Base-by-base conservation (phyloP, 2,329 filamentous ascomycete genomes). In the Sordariomycetes sp. region DNA sequence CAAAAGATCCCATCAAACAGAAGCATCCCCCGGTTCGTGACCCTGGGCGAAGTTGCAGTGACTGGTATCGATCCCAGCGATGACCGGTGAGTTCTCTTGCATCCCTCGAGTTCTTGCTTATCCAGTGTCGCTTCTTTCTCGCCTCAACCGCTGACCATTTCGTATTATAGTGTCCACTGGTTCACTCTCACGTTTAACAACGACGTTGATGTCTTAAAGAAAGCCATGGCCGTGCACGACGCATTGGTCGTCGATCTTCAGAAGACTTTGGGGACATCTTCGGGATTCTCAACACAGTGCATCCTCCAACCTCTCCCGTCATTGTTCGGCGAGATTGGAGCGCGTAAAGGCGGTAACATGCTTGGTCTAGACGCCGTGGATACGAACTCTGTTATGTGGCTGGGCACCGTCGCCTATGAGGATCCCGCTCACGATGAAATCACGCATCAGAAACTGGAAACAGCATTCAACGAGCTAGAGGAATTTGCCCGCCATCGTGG, bases 161-260 rank as follows among this genome's bases (percentile, higher is more conserved):
- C 11, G 6, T 15, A n/a, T n/a, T n/a, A n/a, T 12, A 36, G 34
- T 26, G 28, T 16, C 34, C 10, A 16, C 21, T 39, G 37, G 37
- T 39, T 35, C 29, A 39, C 37, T 7, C 19, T 21, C 16, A 27
- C 27, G 8, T 43, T 41, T 32, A 42, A 40, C 14, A 40, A 42
- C 26, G 45, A 46, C 21, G 23, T 12, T 3, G 34, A 35, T n/a
- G 35, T 45, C 9, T 21, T 40, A 7, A 24, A 21, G 14, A 42
- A 43, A 20, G 30, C 37, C n/a, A 23, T 33, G 4, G 35, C 39
- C 12, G 33, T 43, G 5, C 36, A 42, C 33, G 39, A 41, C 6
- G 21, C 8, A 2, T 29, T 42, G 4, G 36, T 41, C 10, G 30
- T 35, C 4, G 19, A 31, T 3, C 32, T 42, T 6, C 23, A 37